A percentile compares a stretch with the other conserved stretches of the same genome.
Conservation (phyloP, 345 rosid species). For the Erucastrum elatum region DNA sequence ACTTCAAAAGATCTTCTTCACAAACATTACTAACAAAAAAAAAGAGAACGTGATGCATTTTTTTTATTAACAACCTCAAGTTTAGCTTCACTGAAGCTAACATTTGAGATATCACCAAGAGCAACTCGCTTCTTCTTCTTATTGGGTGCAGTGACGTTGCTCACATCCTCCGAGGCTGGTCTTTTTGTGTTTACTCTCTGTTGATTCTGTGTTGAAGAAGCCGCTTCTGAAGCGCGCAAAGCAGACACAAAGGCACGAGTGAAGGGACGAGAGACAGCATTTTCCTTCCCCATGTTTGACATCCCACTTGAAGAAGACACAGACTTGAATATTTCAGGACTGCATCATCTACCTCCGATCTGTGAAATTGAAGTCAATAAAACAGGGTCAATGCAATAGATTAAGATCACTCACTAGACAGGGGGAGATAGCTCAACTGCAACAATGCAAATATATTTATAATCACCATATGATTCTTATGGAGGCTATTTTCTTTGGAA, state of each 20-base stretch:
- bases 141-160: conserved; percentile 33
- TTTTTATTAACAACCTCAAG: conserved; percentile 46
- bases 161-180: conserved; percentile 57
- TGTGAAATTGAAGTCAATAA: conserved; percentile 10
- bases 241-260: conserved; percentile 81
- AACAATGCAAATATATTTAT: conserved; percentile 18
- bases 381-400: conserved; percentile 2
- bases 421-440: not conserved
- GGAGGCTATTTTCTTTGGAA: conserved; percentile 7
- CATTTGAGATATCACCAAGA: conserved; percentile 78
- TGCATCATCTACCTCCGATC: conserved; percentile 35
- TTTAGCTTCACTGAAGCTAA: conserved; percentile 49
- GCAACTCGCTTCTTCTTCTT: conserved; percentile 56
- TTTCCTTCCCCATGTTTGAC: conserved; percentile 63
- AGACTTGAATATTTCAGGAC: conserved; percentile 27
- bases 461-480: not conserved
- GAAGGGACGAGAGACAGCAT: conserved; percentile 47
- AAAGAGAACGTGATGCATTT: not conserved
- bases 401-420: conserved; percentile 4
- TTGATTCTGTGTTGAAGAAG: conserved; percentile 40
- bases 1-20: conserved; percentile 16
- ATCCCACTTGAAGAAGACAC: conserved; percentile 44
- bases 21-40: not conserved
- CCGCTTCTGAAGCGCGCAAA: conserved; percentile 42
- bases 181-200: conserved; percentile 53